Evolutionary conservation across 2,329 filamentous ascomycete genomes (phyloP).

Genomic region (Epichloe amarillans): DNA sequence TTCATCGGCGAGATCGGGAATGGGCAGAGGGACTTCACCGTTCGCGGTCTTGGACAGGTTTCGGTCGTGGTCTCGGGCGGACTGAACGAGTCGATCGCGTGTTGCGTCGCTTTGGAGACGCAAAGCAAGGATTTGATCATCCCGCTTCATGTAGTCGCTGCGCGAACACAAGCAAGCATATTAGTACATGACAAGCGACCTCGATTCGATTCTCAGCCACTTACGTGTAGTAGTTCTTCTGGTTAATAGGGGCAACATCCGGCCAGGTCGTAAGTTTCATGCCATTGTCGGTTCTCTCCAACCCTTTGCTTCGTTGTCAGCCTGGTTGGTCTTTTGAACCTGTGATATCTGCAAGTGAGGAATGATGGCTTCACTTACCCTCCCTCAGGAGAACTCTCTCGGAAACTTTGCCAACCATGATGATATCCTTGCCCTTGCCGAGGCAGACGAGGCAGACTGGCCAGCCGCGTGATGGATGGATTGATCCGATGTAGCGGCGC

Average conservation of each 20-base stretch:
- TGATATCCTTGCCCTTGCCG: constrained; percentile 7
- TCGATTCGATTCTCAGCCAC: constrained; percentile 12
- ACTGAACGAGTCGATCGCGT: constrained; percentile 70
- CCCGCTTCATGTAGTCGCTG: constrained; percentile 94
- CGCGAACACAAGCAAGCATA: constrained; percentile 8
- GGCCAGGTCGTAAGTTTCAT: constrained; percentile 95
- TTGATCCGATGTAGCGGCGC: no score
- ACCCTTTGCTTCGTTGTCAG: constrained; percentile 40
- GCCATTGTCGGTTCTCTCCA: constrained; percentile 95
- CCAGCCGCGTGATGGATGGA: neutral
- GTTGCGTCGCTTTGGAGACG: constrained; percentile 80
- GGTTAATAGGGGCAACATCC: constrained; percentile 84
- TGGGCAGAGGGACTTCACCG: constrained; percentile 48
- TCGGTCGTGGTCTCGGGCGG: constrained; percentile 76
- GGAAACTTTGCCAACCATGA: constrained; percentile 52
- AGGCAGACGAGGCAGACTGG: neutral
- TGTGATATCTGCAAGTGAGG: constrained; percentile 11
- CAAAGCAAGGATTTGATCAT: constrained; percentile 86
- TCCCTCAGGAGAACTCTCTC: constrained; percentile 50
- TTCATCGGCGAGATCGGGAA: constrained; percentile 46
- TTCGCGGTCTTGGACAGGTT: constrained; percentile 64
- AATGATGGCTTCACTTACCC: constrained; percentile 27
- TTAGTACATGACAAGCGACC: neutral
- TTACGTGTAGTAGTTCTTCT: constrained; percentile 98
- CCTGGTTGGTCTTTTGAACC: neutral